A percentile compares a stretch with the other conserved stretches of the same genome.
phyloP scores from a whole-genome alignment of 2,329 filamentous ascomycete genomes.

The Aspergillus sp. region DNA sequence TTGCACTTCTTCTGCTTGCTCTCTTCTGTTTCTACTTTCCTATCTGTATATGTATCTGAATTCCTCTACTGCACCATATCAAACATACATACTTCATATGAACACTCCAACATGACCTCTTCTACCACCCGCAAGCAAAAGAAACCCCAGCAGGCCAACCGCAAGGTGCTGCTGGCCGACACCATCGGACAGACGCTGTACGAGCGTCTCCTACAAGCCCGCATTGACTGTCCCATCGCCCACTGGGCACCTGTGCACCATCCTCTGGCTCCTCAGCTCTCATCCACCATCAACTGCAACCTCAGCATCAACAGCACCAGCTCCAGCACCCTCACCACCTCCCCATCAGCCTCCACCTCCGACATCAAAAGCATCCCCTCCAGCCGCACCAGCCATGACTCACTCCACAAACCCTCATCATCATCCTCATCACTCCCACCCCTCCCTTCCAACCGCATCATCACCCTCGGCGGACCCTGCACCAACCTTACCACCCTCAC shows the following conservation, averaged over 20 bases:
- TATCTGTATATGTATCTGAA: background rate
- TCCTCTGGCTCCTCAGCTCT: background rate
- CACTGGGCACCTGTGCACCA: background rate
- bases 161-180: constrained; percentile 1
- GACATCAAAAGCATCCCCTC: background rate
- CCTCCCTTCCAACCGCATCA: background rate
- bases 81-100: background rate
- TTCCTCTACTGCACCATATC: no score
- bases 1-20: background rate
- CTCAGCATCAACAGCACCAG: background rate
- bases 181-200: background rate
- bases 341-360: background rate
- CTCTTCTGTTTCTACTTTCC: no score
- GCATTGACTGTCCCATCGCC: background rate
- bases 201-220: background rate
- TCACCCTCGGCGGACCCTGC: background rate
- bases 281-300: background rate
- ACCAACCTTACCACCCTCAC: background rate
- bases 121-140: background rate
- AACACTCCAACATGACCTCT: background rate
- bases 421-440: background rate
- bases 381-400: constrained; percentile 10
- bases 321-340: background rate
- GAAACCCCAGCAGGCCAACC: background rate
- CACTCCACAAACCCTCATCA: background rate